phyloP scores from a whole-genome alignment of 1,139 yeast species.

The Zygoascus hellenicus region DNA sequence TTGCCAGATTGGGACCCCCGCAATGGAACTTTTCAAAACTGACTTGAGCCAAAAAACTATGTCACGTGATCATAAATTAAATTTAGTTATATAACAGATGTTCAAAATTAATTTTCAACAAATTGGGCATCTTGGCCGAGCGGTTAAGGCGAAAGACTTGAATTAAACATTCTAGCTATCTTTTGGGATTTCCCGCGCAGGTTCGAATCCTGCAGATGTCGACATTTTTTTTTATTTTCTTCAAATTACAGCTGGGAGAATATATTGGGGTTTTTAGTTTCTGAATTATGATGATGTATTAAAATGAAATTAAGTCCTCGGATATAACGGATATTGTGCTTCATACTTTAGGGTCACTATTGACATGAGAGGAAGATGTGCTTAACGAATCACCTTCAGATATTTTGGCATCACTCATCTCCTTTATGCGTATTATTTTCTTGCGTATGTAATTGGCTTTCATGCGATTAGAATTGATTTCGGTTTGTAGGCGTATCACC shows the following conservation, averaged over 20 bases:
- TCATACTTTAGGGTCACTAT: too few species aligned
- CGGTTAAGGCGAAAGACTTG: conserved; percentile 25
- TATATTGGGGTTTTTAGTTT: too few species aligned
- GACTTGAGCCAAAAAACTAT: too few species aligned
- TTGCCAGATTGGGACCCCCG: too few species aligned
- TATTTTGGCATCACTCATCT: too few species aligned
- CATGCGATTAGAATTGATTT: background rate
- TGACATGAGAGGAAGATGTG: too few species aligned
- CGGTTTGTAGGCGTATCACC: background rate
- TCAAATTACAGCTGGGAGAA: background rate
- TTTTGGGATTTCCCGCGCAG: conserved; percentile 32
- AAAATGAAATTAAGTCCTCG: background rate
- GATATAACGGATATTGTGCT: background rate
- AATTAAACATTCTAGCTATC: conserved; percentile 21
- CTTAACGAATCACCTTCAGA: too few species aligned
- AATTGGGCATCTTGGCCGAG: conserved; percentile 16
- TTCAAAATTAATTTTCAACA: too few species aligned
- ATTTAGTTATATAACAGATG: too few species aligned
- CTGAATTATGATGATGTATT: background rate
- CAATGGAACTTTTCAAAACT: too few species aligned
- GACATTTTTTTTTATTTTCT: conserved; percentile 16
- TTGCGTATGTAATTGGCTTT: background rate
- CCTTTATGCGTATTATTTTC: background rate
- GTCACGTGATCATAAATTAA: too few species aligned
- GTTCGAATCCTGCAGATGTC: conserved; percentile 33